Percentiles rank a stretch among this genome's conserved stretches.
phyloP scores from a whole-genome alignment of 768 basidiomycete genomes.

The Leccinum variicolor region DNA sequence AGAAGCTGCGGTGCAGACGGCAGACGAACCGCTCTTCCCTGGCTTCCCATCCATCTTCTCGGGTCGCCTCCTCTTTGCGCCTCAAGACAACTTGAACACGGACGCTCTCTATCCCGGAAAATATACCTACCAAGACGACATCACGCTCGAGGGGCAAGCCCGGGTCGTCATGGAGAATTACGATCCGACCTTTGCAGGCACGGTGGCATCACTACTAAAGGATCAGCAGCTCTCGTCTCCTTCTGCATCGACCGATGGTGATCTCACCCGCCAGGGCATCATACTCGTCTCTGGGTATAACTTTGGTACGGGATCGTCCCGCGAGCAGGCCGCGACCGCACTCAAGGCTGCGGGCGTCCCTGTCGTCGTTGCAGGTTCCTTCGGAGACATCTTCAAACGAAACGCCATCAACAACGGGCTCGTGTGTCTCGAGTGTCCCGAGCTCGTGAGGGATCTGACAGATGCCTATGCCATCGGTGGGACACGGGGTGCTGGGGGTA shows the following conservation, averaged over 20 bases:
- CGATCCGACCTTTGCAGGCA: slow-evolving; percentile 79
- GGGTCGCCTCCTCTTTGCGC: slow-evolving; percentile 86
- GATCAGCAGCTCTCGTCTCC: slow-evolving; percentile 14
- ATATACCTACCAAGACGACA: slow-evolving; percentile 99
- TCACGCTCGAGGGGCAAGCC: slow-evolving; percentile 91
- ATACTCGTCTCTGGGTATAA: slow-evolving; percentile 93
- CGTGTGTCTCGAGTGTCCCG: slow-evolving; percentile 91
- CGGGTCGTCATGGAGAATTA: slow-evolving; percentile 99
- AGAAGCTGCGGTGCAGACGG: slow-evolving; percentile 18
- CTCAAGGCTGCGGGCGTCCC: slow-evolving; percentile 92
- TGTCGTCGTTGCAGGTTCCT: slow-evolving; percentile 94
- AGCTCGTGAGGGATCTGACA: slow-evolving; percentile 84
- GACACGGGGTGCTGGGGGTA: slow-evolving; percentile 73
- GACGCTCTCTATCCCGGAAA: slow-evolving; percentile 99
- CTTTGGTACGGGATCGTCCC: slow-evolving; percentile 97
- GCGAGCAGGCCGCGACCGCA: slow-evolving; percentile 98
- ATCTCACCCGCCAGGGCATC: slow-evolving; percentile 52
- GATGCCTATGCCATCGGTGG: slow-evolving; percentile 68
- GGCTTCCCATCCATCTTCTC: slow-evolving; percentile 83
- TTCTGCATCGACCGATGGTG: slow-evolving; percentile 4
- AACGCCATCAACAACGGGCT: slow-evolving; percentile 99
- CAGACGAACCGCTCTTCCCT: slow-evolving; percentile 64
- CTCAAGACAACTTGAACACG: slow-evolving; percentile 97
- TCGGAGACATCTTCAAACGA: slow-evolving; percentile 98
- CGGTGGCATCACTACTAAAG: slow-evolving; percentile 52